phyloP scores from a whole-genome alignment of 176 grass and related monocot genomes.

The Guadua angustifolia region DNA sequence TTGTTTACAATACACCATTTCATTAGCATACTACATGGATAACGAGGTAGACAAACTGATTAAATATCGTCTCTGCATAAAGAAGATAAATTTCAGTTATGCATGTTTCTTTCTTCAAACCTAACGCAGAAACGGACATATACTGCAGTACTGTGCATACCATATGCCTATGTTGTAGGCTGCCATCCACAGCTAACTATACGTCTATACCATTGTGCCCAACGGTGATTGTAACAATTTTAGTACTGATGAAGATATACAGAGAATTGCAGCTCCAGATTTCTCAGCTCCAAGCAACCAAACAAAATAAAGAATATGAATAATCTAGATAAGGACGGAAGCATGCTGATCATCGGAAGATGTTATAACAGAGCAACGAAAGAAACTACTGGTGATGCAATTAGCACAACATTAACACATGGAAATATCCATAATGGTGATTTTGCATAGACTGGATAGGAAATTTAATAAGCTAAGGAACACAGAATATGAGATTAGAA shows the following conservation, averaged over 20 bases:
- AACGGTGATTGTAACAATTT: neutral
- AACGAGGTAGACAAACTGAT: slow-evolving; percentile 3
- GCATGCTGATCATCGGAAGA: neutral
- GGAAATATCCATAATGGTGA: slow-evolving; percentile 38
- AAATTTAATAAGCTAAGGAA: slow-evolving; percentile 48
- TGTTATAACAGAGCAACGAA: neutral
- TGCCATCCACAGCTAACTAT: neutral
- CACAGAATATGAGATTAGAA: slow-evolving; percentile 37
- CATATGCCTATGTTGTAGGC: neutral
- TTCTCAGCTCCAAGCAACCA: neutral
- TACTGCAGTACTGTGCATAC: neutral
- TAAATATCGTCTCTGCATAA: neutral
- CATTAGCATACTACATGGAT: neutral
- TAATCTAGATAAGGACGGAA: neutral
- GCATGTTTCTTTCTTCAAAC: neutral
- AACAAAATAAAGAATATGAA: neutral
- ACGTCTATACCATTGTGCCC: neutral
- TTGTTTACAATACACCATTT: neutral
- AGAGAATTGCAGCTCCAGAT: neutral
- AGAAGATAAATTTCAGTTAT: neutral
- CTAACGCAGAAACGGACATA: neutral
- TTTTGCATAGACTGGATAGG: slow-evolving; percentile 8
- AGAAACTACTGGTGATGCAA: slow-evolving; percentile 1
- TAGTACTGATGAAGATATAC: neutral
- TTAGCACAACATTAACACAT: slow-evolving; percentile 7